Conservation (phyloP, 2,329 filamentous ascomycete genomes). For the Aspergillus floridensis region DNA sequence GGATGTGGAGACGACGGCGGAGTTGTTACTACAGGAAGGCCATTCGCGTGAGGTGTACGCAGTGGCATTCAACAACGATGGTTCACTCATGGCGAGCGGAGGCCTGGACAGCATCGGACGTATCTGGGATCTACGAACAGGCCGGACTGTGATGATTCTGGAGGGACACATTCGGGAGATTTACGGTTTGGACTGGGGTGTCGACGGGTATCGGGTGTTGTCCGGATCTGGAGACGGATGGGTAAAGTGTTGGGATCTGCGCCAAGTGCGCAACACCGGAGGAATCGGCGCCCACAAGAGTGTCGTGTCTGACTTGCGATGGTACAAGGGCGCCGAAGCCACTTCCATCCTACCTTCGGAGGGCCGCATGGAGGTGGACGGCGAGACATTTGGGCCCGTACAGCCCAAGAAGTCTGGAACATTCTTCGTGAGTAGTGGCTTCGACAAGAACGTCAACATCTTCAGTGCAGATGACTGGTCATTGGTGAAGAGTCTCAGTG, state of each 20-base stretch:
- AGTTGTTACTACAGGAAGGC: constrained; percentile 86
- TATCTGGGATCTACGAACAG: constrained; percentile 91
- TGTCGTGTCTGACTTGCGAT: constrained; percentile 86
- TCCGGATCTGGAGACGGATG: constrained; percentile 91
- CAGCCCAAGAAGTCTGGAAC: constrained; percentile 83
- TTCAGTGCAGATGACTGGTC: constrained; percentile 97
- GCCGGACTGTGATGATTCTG: constrained; percentile 91
- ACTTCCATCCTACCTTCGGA: constrained; percentile 59
- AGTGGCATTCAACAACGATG: constrained; percentile 85
- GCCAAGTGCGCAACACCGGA: constrained; percentile 78
- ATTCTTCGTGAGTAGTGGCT: constrained; percentile 86
- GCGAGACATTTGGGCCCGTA: constrained; percentile 35
- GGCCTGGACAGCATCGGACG: constrained; percentile 91
- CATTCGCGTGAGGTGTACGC: constrained; percentile 92
- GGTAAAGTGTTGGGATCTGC: constrained; percentile 96
- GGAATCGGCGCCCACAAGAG: constrained; percentile 88
- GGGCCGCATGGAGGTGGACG: constrained; percentile 48
- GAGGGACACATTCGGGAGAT: constrained; percentile 93
- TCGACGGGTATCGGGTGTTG: constrained; percentile 88
- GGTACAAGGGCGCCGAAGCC: constrained; percentile 79
- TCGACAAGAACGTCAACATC: constrained; percentile 92
- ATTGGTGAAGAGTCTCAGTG: constrained; percentile 78
- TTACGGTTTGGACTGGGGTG: constrained; percentile 86
- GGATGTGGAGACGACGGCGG: constrained; percentile 82
- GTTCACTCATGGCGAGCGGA: constrained; percentile 85